Evolutionary conservation across 139 green algal genomes (phyloP).

Genomic region (Spirogloea muscicola): DNA sequence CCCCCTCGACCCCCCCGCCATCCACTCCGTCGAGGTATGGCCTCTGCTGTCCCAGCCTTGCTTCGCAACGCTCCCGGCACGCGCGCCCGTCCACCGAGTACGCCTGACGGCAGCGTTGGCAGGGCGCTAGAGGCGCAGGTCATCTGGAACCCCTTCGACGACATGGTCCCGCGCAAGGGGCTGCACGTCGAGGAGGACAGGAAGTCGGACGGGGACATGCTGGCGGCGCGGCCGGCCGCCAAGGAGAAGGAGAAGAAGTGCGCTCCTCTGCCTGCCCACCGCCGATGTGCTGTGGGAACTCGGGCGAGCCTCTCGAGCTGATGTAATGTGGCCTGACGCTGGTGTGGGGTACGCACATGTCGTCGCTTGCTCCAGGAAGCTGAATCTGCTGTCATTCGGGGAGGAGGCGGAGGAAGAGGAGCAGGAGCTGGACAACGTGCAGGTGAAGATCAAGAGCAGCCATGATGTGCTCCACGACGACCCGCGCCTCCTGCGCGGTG

Average conservation of each 20-base stretch:
- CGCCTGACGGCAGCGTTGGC: not conserved
- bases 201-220: not conserved
- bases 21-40: constrained; percentile 51
- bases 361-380: too few species aligned
- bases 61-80: not conserved
- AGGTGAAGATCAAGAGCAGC: constrained; percentile 20
- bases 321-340: too few species aligned
- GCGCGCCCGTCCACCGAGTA: not conserved
- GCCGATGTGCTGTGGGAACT: too few species aligned
- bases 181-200: not conserved
- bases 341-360: too few species aligned
- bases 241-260: constrained; percentile 4
- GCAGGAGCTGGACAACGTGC: constrained; percentile 12
- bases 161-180: constrained; percentile 68
- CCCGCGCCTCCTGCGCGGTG: constrained; percentile 7
- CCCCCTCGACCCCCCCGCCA: constrained; percentile 66
- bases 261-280: too few species aligned
- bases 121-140: constrained; percentile 50
- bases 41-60: too few species aligned
- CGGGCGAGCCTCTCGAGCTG: too few species aligned
- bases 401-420: constrained; percentile 41
- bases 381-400: constrained; percentile 26
- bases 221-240: not conserved
- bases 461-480: constrained; percentile 31
- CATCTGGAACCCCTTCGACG: constrained; percentile 93